A percentile compares a stretch with the other conserved stretches of the same genome.
These are phyloP conservation scores for Alternaria incomplexa DNA, from an alignment of 2,329 filamentous ascomycete species.

Conservation along the genomic window DNA sequence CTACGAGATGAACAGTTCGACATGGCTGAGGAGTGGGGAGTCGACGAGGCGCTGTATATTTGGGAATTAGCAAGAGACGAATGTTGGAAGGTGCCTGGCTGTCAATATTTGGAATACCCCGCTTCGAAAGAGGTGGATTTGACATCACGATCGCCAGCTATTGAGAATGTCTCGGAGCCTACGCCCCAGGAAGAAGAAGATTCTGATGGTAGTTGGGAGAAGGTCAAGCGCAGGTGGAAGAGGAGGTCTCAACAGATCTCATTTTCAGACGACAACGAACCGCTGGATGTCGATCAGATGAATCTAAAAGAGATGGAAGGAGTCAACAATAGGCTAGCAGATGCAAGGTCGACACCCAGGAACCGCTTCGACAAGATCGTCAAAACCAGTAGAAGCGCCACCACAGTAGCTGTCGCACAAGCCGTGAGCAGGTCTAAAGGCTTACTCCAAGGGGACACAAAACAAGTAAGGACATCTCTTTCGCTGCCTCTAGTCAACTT, in stretches of 20 bases:
- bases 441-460: background rate
- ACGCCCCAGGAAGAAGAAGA: background rate
- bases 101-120: background rate
- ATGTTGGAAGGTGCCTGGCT: conserved; percentile 7
- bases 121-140: background rate
- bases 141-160: background rate
- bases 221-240: background rate
- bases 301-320: background rate
- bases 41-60: conserved; percentile 6
- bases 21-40: background rate
- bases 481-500: background rate
- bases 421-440: background rate
- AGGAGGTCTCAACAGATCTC: background rate
- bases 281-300: background rate
- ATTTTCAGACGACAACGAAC: background rate
- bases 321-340: background rate
- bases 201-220: background rate
- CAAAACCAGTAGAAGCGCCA: background rate
- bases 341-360: background rate
- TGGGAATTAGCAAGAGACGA: conserved; percentile 11
- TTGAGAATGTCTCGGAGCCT: background rate
- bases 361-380: background rate
- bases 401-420: background rate
- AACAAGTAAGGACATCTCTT: background rate
- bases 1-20: conserved; percentile 2